Evolutionary conservation across 176 grass and related monocot species (phyloP).

Genomic region (Triticum urartu): DNA sequence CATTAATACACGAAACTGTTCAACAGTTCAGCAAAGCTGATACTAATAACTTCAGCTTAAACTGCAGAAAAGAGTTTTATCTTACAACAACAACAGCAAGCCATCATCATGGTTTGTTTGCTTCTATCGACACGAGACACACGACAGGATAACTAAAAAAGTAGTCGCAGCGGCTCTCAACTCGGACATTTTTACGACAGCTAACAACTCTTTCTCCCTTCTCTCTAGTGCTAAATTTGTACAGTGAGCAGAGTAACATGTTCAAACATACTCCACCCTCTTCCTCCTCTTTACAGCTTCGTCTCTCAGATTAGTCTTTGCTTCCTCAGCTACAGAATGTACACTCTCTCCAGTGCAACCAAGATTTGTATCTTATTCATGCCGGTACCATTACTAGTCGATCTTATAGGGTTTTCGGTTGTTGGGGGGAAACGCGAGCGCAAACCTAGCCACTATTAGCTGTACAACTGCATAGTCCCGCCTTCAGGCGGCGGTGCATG

Average conservation of each 20-base stretch:
- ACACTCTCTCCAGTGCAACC: conserved; percentile 37
- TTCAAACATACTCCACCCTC: conserved; percentile 27
- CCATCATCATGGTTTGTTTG: background rate
- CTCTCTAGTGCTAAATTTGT: conserved; percentile 61
- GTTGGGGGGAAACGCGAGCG: conserved; percentile 45
- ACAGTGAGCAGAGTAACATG: conserved; percentile 47
- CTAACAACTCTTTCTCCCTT: conserved; percentile 38
- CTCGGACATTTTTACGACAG: conserved; percentile 27
- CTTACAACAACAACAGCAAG: conserved; percentile 41
- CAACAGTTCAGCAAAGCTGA: conserved; percentile 52
- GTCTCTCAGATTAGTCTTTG: conserved; percentile 31
- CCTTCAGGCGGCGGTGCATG: conserved; percentile 45
- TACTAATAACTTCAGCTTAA: conserved; percentile 55
- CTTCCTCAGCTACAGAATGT: conserved; percentile 48
- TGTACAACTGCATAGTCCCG: conserved; percentile 59
- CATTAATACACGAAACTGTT: conserved; percentile 26
- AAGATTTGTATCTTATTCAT: conserved; percentile 47
- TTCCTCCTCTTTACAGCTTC: conserved; percentile 55
- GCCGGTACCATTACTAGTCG: conserved; percentile 24
- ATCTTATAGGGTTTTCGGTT: conserved; percentile 32
- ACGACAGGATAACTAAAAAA: conserved; percentile 5
- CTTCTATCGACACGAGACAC: conserved; percentile 20
- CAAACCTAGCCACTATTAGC: conserved; percentile 73
- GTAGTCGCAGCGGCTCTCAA: conserved; percentile 5
- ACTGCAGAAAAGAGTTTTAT: conserved; percentile 32